Percentiles rank a stretch among this genome's conserved stretches.
Conservation (phyloP, 1,139 yeast species). For the Magnusiomyces suaveolens region DNA sequence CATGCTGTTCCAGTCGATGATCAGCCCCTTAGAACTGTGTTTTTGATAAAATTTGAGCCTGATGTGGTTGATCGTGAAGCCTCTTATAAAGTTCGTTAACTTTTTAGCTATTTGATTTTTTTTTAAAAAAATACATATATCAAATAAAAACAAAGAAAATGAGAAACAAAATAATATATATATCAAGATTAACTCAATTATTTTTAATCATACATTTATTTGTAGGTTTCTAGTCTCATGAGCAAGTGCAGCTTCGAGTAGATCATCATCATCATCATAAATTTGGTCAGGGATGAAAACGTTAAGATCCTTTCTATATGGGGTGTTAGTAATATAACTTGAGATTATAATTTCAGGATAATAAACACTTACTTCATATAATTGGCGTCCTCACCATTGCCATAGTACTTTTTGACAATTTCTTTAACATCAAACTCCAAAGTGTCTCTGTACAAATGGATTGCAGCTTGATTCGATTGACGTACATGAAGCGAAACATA, state of each 20-base stretch:
- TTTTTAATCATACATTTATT: not conserved
- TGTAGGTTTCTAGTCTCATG: slow-evolving; percentile 1
- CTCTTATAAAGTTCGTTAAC: slow-evolving; percentile 8
- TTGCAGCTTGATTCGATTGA: slow-evolving; percentile 86
- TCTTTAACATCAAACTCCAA: slow-evolving; percentile 68
- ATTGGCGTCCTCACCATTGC: slow-evolving; percentile 98
- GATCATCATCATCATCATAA: slow-evolving; percentile 26
- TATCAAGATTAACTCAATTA: not conserved
- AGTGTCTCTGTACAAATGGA: slow-evolving; percentile 83
- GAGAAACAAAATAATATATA: no score
- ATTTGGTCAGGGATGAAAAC: slow-evolving; percentile 18
- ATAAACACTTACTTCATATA: slow-evolving; percentile 52
- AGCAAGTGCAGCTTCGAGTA: slow-evolving; percentile 21
- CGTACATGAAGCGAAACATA: slow-evolving; percentile 90
- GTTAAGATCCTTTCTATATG: slow-evolving; percentile 17
- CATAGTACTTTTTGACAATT: slow-evolving; percentile 81
- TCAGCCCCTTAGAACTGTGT: slow-evolving; percentile 66
- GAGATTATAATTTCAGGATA: slow-evolving; percentile 39
- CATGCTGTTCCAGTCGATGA: slow-evolving; percentile 67
- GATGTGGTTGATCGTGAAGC: slow-evolving; percentile 13
- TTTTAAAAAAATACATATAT: not conserved
- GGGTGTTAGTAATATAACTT: not conserved
- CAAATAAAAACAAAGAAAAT: no score
- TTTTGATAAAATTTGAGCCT: slow-evolving; percentile 54
- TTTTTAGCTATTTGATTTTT: not conserved